Percentiles rank a stretch among this genome's conserved stretches.
Conservation (phyloP, 2,329 filamentous ascomycete genomes). For the Lasiodiplodia citricola region DNA sequence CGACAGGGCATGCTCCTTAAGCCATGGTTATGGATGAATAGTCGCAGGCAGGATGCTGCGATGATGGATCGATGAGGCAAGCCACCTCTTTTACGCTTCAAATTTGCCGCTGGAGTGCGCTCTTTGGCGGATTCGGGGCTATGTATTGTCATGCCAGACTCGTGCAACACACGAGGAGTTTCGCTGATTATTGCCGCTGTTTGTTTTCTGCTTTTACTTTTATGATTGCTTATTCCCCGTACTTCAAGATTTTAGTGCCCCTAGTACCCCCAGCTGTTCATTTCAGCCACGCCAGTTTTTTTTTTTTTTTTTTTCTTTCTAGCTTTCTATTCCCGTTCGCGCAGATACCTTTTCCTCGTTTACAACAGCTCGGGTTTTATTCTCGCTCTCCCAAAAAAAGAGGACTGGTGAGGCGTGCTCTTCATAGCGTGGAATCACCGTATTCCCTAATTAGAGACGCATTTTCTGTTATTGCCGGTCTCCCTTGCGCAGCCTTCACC, state of each 20-base stretch:
- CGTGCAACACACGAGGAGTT: neutral
- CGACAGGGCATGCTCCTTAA: neutral
- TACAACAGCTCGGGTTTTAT: constrained; percentile 5
- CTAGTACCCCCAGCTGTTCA: constrained; percentile 22
- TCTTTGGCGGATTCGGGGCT: neutral
- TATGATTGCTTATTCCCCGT: neutral
- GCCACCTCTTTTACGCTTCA: neutral
- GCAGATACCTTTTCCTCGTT: constrained; percentile 23
- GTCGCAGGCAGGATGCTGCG: constrained; percentile 1
- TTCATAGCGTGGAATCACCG: neutral
- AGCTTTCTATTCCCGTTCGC: neutral
- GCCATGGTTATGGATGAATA: constrained; percentile 8
- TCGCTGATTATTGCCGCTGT: neutral
- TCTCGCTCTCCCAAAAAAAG: constrained; percentile 4
- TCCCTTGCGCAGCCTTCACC: neutral
- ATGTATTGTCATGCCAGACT: neutral
- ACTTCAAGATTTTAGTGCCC: constrained; percentile 15
- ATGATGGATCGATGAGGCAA: constrained; percentile 19
- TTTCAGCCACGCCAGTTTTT: neutral
- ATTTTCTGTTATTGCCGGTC: neutral
- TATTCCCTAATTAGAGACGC: neutral
- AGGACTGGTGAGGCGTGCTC: constrained; percentile 9
- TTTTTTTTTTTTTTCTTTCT: neutral
- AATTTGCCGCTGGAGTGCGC: neutral
- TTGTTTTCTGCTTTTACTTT: neutral